Conservation (phyloP, 2,329 filamentous ascomycete genomes). For the Claviceps maximensis region DNA sequence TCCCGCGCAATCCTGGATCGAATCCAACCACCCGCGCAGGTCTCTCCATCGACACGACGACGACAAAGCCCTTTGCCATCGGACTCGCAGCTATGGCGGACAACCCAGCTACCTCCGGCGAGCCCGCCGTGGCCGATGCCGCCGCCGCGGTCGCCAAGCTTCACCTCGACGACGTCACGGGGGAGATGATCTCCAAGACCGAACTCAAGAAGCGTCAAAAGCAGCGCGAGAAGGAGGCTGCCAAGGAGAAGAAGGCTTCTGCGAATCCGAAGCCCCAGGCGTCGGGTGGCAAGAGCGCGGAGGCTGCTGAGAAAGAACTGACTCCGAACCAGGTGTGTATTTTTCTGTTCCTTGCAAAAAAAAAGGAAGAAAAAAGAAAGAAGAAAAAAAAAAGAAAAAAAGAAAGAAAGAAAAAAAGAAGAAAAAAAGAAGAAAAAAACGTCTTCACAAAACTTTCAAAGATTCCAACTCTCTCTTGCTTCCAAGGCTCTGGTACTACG, state of each 20-base stretch:
- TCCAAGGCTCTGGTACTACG: not conserved
- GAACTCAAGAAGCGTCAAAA: slow-evolving; percentile 95
- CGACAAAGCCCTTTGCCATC: not conserved
- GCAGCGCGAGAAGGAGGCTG: slow-evolving; percentile 71
- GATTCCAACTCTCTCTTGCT: not conserved
- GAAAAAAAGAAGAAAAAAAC: not conserved
- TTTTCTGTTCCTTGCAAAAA: not conserved
- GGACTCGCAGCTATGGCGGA: slow-evolving; percentile 17
- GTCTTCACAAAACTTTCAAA: no score
- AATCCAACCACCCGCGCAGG: no score
- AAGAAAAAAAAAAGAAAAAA: not conserved
- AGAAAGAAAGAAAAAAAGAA: not conserved
- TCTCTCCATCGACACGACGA: no score
- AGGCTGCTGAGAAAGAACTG: slow-evolving; percentile 45
- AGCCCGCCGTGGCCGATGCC: slow-evolving; percentile 33
- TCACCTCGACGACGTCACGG: slow-evolving; percentile 82
- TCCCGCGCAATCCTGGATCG: no score
- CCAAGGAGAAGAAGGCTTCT: slow-evolving; percentile 78
- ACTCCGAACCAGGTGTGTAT: slow-evolving; percentile 36
- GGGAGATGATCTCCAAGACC: slow-evolving; percentile 72
- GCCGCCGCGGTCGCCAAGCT: slow-evolving; percentile 55
- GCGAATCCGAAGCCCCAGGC: slow-evolving; percentile 51
- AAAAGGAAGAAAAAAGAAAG: not conserved
- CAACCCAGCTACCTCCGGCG: slow-evolving; percentile 17
- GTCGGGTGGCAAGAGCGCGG: slow-evolving; percentile 42